Base-by-base conservation (phyloP, 2,329 filamentous ascomycete species). In the Cladosporium phlei region DNA sequence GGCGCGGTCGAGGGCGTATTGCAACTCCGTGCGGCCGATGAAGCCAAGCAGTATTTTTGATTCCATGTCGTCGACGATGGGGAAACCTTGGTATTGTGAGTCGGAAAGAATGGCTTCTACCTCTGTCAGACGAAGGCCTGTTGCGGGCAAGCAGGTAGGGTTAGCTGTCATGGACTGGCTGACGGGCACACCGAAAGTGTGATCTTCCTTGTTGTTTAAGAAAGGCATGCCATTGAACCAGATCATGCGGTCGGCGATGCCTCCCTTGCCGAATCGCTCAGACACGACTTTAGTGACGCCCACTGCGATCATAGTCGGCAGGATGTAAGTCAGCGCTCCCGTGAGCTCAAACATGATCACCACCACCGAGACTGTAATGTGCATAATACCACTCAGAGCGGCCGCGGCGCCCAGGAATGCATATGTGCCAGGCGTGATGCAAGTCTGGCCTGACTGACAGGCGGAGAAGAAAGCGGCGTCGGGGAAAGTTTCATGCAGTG, bases 291-390 rank as follows among this genome's bases (percentile, higher is more conserved):
- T 98, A 29, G 91, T 97, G 24, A 96, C 86, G 38, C 93, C 93
- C 2, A 97, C 93, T 1, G 97, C 93, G 57, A 98, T 96, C 93
- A 98, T 98, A 11, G 91, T 97, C 0, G 93, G 93, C 21, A 98
- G 72, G 54, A 98, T 97, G 62, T 98, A 98, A 2, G 90, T 95
- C 50, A 97, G 72, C 5, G 93, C 93, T n/a, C 93, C 93, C 0
- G 93, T 98, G 38, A 98, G 77, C 68, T 98, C 93, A 61, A 97
- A 97, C 93, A 98, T 97, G 66, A 98, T 98, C 60, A 98, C 93
- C 2, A 96, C 91, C 8, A 98, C 89, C 0, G 90, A 94, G 12
- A 98, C 83, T 0, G 91, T 96, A 52, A 98, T 86, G 66, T 97
- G 93, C 91, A 97, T 98, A 61, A 97, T 96, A 8, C 93, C 93